Percentiles rank a stretch among this genome's conserved stretches.
Conservation (phyloP, 2,329 filamentous ascomycete genomes). For the Alternaria hordeiaustralica region DNA sequence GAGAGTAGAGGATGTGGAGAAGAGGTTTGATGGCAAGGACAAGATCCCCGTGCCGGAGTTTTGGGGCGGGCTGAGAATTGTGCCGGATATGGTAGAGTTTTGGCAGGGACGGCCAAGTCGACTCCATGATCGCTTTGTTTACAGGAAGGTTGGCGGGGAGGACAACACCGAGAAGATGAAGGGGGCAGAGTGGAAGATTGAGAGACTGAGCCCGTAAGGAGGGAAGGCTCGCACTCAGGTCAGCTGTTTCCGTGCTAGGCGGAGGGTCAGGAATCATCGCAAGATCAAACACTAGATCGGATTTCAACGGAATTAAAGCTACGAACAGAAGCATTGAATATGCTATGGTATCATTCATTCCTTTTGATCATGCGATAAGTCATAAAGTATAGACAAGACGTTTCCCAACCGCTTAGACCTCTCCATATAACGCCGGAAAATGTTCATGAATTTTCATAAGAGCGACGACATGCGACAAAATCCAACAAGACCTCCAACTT, state of each 20-base stretch:
- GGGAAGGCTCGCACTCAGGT: background rate
- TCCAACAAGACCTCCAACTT: background rate
- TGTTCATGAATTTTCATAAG: background rate
- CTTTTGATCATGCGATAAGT: background rate
- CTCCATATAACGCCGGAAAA: slow-evolving; percentile 2
- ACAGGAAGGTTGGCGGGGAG: slow-evolving; percentile 64
- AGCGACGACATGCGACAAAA: background rate
- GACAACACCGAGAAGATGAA: slow-evolving; percentile 12
- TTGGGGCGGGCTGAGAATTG: slow-evolving; percentile 89
- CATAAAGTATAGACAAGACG: background rate
- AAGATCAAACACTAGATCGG: background rate
- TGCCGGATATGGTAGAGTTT: slow-evolving; percentile 89
- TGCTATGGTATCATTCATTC: slow-evolving; percentile 8
- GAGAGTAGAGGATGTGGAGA: slow-evolving; percentile 78
- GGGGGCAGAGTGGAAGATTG: slow-evolving; percentile 64
- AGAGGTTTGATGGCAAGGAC: slow-evolving; percentile 75
- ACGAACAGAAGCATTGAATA: background rate
- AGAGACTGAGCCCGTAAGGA: slow-evolving; percentile 73
- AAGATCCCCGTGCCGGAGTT: slow-evolving; percentile 90
- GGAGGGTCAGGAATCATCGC: background rate
- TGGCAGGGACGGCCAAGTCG: slow-evolving; percentile 92
- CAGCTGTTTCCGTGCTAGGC: background rate
- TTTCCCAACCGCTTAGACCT: slow-evolving; percentile 1
- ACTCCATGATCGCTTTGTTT: slow-evolving; percentile 92
- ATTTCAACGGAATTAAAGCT: background rate